Conservation (phyloP, 2,329 filamentous ascomycete species). For the Apiospora pterosperma region DNA sequence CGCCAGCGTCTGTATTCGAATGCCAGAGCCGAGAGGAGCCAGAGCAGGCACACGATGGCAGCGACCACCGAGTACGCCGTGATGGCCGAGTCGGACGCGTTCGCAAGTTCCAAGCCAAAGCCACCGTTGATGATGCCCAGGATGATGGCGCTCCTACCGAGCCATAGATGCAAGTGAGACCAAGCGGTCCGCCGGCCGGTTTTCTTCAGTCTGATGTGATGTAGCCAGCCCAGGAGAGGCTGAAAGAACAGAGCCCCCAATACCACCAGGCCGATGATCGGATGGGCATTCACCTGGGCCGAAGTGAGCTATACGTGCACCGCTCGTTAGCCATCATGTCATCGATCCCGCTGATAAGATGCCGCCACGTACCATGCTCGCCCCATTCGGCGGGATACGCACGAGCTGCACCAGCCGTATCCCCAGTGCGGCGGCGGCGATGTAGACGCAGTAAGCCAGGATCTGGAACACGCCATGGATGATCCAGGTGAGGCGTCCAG, state of each 20-base stretch:
- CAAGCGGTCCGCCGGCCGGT: constrained; percentile 34
- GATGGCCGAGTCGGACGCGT: constrained; percentile 22
- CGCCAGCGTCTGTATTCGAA: constrained; percentile 26
- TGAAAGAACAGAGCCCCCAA: constrained; percentile 37
- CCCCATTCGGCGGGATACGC: constrained; percentile 24
- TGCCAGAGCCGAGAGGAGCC: constrained; percentile 30
- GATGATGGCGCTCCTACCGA: constrained; percentile 35
- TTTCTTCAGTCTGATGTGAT: constrained; percentile 38
- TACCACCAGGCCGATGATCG: constrained; percentile 43
- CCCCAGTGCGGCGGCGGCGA: constrained; percentile 38
- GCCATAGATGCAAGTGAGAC: constrained; percentile 40
- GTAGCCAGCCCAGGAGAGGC: constrained; percentile 37
- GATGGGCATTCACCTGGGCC: constrained; percentile 35
- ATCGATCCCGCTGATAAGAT: neutral
- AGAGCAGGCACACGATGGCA: constrained; percentile 32
- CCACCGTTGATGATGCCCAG: constrained; percentile 44
- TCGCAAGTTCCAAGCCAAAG: constrained; percentile 37
- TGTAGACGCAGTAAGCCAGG: constrained; percentile 32
- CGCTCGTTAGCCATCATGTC: neutral
- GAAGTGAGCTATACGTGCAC: constrained; percentile 23
- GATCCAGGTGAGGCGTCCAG: constrained; percentile 32
- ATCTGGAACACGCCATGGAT: constrained; percentile 37
- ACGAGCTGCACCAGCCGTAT: constrained; percentile 36
- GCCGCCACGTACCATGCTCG: constrained; percentile 27
- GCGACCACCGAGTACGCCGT: constrained; percentile 37